These are phyloP conservation scores for Fusarium illudens DNA, from an alignment of 2,329 filamentous ascomycete genomes.

Conservation along the genomic window DNA sequence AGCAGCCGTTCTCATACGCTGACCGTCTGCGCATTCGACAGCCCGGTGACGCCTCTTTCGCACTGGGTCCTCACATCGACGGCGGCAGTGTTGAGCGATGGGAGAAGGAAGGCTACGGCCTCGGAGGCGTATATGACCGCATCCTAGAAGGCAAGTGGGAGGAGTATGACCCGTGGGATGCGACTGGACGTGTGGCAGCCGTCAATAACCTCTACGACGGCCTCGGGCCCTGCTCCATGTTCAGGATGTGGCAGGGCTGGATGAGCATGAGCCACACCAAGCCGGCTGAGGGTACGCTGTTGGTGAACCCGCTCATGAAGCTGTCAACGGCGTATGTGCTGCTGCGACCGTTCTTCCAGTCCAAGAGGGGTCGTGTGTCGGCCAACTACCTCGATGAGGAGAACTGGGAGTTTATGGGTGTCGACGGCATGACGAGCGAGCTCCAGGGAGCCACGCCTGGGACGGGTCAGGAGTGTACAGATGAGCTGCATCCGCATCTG, in stretches of 20 bases:
- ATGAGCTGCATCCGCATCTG: slow-evolving; percentile 76
- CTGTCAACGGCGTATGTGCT: slow-evolving; percentile 82
- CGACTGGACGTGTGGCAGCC: slow-evolving; percentile 71
- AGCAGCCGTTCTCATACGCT: slow-evolving; percentile 71
- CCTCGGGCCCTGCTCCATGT: slow-evolving; percentile 82
- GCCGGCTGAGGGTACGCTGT: slow-evolving; percentile 79
- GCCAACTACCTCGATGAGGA: slow-evolving; percentile 55
- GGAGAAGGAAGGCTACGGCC: slow-evolving; percentile 74
- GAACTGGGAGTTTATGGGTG: slow-evolving; percentile 68
- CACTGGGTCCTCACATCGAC: slow-evolving; percentile 77
- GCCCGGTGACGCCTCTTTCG: slow-evolving; percentile 75
- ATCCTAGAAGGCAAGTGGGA: slow-evolving; percentile 83
- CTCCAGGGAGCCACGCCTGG: slow-evolving; percentile 78
- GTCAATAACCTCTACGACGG: slow-evolving; percentile 81
- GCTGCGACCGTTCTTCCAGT: slow-evolving; percentile 82
- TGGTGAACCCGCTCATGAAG: slow-evolving; percentile 80
- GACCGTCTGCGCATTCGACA: slow-evolving; percentile 76
- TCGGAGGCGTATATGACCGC: slow-evolving; percentile 73
- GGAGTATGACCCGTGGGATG: slow-evolving; percentile 83
- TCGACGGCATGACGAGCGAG: slow-evolving; percentile 58
- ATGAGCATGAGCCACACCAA: slow-evolving; percentile 77
- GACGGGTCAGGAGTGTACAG: slow-evolving; percentile 74
- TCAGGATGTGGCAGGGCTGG: slow-evolving; percentile 93
- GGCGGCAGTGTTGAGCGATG: slow-evolving; percentile 79
- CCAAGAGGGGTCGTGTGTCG: slow-evolving; percentile 45